phyloP scores from a whole-genome alignment of 331 rosid genomes.

The Quercus lobata region DNA sequence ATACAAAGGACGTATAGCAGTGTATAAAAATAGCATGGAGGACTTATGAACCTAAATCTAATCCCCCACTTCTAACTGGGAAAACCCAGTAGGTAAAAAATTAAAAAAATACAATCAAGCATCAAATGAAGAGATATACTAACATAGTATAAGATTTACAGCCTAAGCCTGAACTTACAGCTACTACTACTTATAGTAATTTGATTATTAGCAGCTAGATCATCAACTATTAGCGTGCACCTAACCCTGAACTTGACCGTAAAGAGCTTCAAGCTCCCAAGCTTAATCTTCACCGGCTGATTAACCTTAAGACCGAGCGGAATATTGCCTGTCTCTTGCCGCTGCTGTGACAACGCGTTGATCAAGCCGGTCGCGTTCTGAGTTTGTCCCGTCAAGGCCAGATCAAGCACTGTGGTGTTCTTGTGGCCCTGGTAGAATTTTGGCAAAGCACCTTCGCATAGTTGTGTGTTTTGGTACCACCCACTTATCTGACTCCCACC shows the following conservation, averaged over 20 bases:
- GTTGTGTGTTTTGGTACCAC: constrained; percentile 43
- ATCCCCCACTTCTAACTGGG: neutral
- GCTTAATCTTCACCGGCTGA: constrained; percentile 77
- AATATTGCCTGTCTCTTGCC: constrained; percentile 35
- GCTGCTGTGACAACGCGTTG: constrained; percentile 24
- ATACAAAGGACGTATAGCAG: neutral
- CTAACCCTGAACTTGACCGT: constrained; percentile 61
- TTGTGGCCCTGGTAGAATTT: constrained; percentile 81
- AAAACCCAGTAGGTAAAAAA: neutral
- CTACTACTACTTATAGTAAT: constrained; percentile 49
- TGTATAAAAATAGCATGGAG: neutral
- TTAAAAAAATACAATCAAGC: neutral
- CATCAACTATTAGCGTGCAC: constrained; percentile 56
- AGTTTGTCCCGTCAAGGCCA: constrained; percentile 44
- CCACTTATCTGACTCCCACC: constrained; percentile 73
- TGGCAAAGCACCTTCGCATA: constrained; percentile 74
- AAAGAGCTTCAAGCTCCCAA: constrained; percentile 72
- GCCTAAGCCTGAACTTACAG: constrained; percentile 68
- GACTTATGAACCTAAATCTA: neutral
- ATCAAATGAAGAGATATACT: neutral
- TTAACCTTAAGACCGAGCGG: constrained; percentile 57
- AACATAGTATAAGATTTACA: constrained; percentile 26
- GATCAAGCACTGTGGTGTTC: constrained; percentile 59
- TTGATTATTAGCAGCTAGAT: constrained; percentile 26
- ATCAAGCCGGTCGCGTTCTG: constrained; percentile 38